These are phyloP conservation scores for Knufia fluminis DNA, from an alignment of 2,329 filamentous ascomycete genomes.

Conservation along the genomic window DNA sequence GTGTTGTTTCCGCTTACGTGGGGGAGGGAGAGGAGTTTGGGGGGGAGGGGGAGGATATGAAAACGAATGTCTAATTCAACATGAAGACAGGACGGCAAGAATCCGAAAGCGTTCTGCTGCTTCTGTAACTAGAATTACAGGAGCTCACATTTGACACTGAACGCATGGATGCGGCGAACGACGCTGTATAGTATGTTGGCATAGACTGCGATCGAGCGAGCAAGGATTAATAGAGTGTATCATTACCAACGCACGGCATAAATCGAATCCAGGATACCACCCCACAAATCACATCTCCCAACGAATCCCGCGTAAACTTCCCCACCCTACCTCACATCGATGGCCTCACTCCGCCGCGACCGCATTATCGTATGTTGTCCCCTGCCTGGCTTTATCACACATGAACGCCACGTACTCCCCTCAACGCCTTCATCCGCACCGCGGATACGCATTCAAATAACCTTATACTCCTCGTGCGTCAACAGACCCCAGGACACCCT, in stretches of 20 bases:
- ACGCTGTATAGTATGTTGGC: too few relatives aligned
- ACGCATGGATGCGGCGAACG: too few relatives aligned
- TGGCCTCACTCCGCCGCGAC: not conserved
- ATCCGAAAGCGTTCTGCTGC: too few relatives aligned
- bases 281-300: not conserved
- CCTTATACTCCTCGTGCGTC: constrained; percentile 26
- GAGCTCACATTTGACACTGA: too few relatives aligned
- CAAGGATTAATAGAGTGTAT: too few relatives aligned
- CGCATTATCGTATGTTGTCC: not conserved
- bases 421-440: constrained; percentile 27
- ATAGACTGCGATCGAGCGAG: too few relatives aligned
- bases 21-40: not conserved
- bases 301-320: not conserved
- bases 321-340: not conserved
- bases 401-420: constrained; percentile 34
- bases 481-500: constrained; percentile 25
- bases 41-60: not conserved
- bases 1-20: constrained; percentile 4
- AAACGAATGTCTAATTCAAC: not conserved
- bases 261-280: not conserved
- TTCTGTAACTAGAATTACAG: too few relatives aligned
- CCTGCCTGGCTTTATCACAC: constrained; percentile 33
- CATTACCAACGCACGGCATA: too few relatives aligned
- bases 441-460: constrained; percentile 26
- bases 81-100: too few relatives aligned